phyloP scores from a whole-genome alignment of 441 rosid genomes.

The Populus hybrid region DNA sequence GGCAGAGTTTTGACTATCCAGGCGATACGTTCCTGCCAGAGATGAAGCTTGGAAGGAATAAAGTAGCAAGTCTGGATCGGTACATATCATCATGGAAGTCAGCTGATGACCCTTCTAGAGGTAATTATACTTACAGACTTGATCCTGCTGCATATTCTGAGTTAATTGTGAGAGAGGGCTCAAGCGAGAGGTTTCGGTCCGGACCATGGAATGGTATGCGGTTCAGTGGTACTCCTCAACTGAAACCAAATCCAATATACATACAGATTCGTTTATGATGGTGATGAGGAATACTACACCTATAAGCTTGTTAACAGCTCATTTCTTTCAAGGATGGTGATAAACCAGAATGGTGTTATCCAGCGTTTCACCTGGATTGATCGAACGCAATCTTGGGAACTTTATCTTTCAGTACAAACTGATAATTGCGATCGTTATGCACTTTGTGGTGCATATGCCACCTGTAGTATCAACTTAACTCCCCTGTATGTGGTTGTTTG shows the following conservation, averaged over 20 bases:
- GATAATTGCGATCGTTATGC: no score
- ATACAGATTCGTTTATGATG: no score
- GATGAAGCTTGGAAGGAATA: conserved; percentile 35
- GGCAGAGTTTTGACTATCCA: no score
- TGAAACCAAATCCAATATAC: conserved; percentile 13
- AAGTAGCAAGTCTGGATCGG: conserved; percentile 13
- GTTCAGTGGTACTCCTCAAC: conserved; percentile 13
- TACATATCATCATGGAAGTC: conserved; percentile 32
- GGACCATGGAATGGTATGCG: conserved; percentile 31
- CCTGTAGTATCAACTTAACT: no score
- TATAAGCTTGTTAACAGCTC: no score
- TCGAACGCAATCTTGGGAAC: no score
- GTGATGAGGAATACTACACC: no score
- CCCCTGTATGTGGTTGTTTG: conserved; percentile 5
- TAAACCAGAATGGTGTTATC: no score
- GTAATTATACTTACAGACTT: conserved; percentile 10
- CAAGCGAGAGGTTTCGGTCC: neutral
- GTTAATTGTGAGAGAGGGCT: conserved; percentile 1
- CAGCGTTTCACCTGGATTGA: no score
- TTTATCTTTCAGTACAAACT: no score
- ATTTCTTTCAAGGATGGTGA: no score
- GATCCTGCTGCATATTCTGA: conserved; percentile 24
- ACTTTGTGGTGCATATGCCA: no score
- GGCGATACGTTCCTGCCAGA: conserved; percentile 25
- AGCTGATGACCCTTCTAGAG: conserved; percentile 29